Base-by-base conservation (phyloP, 2,329 filamentous ascomycete species). In the Trichoderma sp. region DNA sequence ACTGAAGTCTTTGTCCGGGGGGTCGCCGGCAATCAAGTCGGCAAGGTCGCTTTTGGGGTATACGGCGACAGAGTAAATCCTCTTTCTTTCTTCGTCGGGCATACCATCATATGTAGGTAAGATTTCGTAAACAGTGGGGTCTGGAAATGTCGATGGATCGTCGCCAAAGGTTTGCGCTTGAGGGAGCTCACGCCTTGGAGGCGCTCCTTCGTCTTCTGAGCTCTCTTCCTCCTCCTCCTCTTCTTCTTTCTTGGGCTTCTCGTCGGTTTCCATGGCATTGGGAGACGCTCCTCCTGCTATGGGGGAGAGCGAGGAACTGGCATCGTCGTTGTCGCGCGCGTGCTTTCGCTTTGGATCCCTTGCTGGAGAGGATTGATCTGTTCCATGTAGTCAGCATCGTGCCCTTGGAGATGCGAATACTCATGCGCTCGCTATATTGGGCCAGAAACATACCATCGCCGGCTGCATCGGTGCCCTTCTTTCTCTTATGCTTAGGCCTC, bases 91-190 rank as follows among this genome's bases (percentile, higher is more conserved):
- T n/a, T 95, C 91, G 69, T 94, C 89, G 2, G 89, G 86, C 91
- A 97, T 97, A 72, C 87, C 90, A 0, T 90, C 86, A 1, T 87
- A 86, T 29, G 94, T 85, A 0, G 90, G 85, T 68, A 90, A 90
- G 72, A 99, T 97, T 77, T 99, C 92, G 83, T 99, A 99, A 61
- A 97, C 87, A 43, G 95, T 97, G 1, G 94, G 94, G 77, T 99
- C 96, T 24, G 88, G 88, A 75, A 95, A 97, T n/a, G 90, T 93
- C 31, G 93, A 92, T 0, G 95, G 95, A 76, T 98, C 94, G 49
- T 95, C 91, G 70, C 95, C 95, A 78, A 97, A 98, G 0, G 93
- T 94, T 80, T 97, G 92, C 76, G 90, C 90, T 70, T 94, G 91
- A 5, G 92, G 93, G 52, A 87, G 85, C 61, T 90, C 88, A 31